Conservation (phyloP, 345 rosid species). For the Aethionema arabicum region DNA sequence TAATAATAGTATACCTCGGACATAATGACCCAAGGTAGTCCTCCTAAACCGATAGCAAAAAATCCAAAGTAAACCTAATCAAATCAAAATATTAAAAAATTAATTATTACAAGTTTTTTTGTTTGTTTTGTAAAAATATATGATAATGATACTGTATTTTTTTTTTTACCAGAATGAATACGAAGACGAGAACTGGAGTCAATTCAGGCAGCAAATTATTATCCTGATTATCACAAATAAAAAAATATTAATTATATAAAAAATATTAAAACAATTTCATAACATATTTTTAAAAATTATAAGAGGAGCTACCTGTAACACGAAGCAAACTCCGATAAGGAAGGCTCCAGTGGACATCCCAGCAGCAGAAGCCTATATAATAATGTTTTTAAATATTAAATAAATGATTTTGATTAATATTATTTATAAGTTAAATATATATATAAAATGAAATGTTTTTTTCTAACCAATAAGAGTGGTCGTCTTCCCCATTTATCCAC, state of each 20-base stretch:
- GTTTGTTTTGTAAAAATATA: too few relatives aligned
- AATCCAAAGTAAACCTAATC: slow-evolving; percentile 29
- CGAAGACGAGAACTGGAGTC: slow-evolving; percentile 24
- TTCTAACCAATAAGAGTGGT: slow-evolving; percentile 49
- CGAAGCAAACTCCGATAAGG: slow-evolving; percentile 48
- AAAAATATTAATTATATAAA: background rate
- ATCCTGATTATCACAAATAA: slow-evolving; percentile 21
- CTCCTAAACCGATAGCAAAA: slow-evolving; percentile 42
- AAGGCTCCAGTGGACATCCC: slow-evolving; percentile 43
- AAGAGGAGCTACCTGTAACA: slow-evolving; percentile 44
- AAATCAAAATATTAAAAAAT: background rate
- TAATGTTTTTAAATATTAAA: background rate
- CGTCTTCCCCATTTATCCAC: slow-evolving; percentile 57
- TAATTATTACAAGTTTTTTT: too few relatives aligned
- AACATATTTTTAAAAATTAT: background rate
- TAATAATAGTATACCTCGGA: slow-evolving; percentile 41
- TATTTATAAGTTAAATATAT: background rate
- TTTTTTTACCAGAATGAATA: slow-evolving; percentile 23
- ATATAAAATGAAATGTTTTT: background rate
- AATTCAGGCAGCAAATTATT: slow-evolving; percentile 26
- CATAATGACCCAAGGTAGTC: slow-evolving; percentile 49
- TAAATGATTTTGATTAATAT: background rate
- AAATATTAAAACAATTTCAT: background rate
- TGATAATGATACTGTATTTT: too few relatives aligned
- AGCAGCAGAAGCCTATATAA: slow-evolving; percentile 45